These are phyloP conservation scores for Termitomyces bulborhizus DNA, from an alignment of 768 basidiomycete species.

Conservation along the genomic window DNA sequence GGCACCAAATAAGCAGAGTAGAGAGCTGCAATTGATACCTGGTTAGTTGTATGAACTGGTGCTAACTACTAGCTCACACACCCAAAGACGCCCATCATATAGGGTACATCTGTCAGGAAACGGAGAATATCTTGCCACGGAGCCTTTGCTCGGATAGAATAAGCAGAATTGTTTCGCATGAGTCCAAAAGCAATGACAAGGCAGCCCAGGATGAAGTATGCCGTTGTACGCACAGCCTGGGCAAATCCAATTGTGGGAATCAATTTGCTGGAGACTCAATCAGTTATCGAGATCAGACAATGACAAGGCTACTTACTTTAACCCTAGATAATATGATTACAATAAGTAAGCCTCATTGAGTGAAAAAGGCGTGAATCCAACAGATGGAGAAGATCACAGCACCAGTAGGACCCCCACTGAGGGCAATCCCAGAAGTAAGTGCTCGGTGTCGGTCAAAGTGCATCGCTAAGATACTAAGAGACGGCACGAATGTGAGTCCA, in stretches of 20 bases:
- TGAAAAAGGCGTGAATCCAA: conserved; percentile 1
- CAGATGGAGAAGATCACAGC: conserved; percentile 28
- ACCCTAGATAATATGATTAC: too few species aligned
- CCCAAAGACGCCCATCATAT: conserved; percentile 22
- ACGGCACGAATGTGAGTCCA: conserved; percentile 33
- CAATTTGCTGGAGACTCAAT: conserved; percentile 10
- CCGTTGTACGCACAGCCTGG: conserved; percentile 17
- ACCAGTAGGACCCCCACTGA: conserved; percentile 15
- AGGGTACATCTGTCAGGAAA: conserved; percentile 26
- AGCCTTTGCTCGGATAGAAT: too few species aligned
- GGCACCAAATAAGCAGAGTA: conserved; percentile 8
- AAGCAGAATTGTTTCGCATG: neutral
- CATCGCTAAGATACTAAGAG: conserved; percentile 34
- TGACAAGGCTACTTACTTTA: too few species aligned
- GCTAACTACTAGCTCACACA: conserved; percentile 2
- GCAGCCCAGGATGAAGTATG: conserved; percentile 11
- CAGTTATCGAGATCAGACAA: neutral
- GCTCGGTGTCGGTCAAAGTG: conserved; percentile 35
- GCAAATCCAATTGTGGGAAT: conserved; percentile 19
- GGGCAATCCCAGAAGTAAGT: conserved; percentile 30
- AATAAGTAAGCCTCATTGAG: too few species aligned
- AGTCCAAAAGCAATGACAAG: conserved; percentile 20
- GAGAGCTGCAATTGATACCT: neutral
- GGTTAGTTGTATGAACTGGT: neutral
- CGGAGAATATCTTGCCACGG: too few species aligned